Conservation (phyloP, 2,329 filamentous ascomycete genomes). For the Calonectria pteridis region DNA sequence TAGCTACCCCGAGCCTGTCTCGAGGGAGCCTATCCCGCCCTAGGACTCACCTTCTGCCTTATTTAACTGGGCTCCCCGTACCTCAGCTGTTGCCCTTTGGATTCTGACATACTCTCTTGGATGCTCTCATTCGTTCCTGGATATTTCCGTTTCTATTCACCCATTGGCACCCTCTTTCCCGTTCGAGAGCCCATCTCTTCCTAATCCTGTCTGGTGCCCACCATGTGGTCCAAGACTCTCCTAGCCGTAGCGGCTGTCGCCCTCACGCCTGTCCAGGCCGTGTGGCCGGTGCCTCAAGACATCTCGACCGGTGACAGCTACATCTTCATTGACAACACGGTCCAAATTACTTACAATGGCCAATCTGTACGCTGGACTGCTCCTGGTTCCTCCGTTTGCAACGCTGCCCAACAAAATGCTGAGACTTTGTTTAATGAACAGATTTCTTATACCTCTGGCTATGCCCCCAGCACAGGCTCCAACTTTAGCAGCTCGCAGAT, state of each 20-base stretch:
- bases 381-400: conserved; percentile 41
- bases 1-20: conserved; percentile 21
- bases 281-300: conserved; percentile 69
- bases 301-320: conserved; percentile 64
- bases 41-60: conserved; percentile 34
- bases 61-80: conserved; percentile 36
- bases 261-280: conserved; percentile 58
- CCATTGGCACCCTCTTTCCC: background rate
- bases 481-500: conserved; percentile 64
- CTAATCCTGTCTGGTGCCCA: conserved; percentile 8
- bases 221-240: conserved; percentile 49
- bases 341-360: conserved; percentile 71
- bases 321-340: conserved; percentile 65
- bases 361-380: conserved; percentile 63
- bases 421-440: conserved; percentile 53
- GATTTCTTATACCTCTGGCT: conserved; percentile 63
- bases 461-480: conserved; percentile 53
- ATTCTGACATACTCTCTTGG: conserved; percentile 24
- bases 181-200: background rate
- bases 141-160: background rate
- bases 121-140: background rate
- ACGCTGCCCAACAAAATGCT: conserved; percentile 40
- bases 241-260: conserved; percentile 56
- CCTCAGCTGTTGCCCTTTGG: conserved; percentile 24
- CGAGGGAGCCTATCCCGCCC: conserved; percentile 21